Evolutionary conservation across 441 rosid genomes (phyloP), one percentile per base, ranked within the genome.

Genomic region (Mallotus repandus): DNA sequence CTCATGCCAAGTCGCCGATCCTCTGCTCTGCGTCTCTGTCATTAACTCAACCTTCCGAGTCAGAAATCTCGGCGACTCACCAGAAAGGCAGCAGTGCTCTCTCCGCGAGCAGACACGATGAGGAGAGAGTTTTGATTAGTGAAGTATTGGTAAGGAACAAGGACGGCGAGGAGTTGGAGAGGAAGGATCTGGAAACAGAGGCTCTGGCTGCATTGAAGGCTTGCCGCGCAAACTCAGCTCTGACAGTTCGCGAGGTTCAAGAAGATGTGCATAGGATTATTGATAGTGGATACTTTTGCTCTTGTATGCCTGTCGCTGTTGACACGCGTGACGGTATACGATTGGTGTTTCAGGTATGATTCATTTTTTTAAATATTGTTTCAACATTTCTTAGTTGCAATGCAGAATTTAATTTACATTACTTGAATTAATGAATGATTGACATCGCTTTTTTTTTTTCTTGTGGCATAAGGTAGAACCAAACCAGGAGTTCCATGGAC

Each of bases 261-360:
- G 98, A 96, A 72, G 98, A 93, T 77, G 97, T 96, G 25, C 94
- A 91, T 67, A 74, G 98, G 89, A 93, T 96, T 71, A 87, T 91
- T 45, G 93, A 86, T 15, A 87, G 98, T 52, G 97, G 99, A 0
- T 96, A 89, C 84, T 96, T 96, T 70, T 86, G 85, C 68, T 87
- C 97, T 48, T 91, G 98, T 82, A 89, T 86, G 72, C 98, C 97
- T 2, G 89, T 96, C 7, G 98, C 97, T 25, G 91, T 96, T 4
- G 98, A 96, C 78, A 88, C 98, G 0, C 86, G 98, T 16, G 97
- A 93, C 21, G 97, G 97, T 21, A 91, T 91, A 32, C 79, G 90
- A 74, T 73, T 95, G 84, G 90, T 90, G 75, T 93, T 95, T 85
- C 93, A 90, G 95, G 96, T 91, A 85, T 71, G 14, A 2, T 56